Evolutionary conservation across 164 flowering plant genomes (phyloP).

Genomic region (Akebia trifoliata): DNA sequence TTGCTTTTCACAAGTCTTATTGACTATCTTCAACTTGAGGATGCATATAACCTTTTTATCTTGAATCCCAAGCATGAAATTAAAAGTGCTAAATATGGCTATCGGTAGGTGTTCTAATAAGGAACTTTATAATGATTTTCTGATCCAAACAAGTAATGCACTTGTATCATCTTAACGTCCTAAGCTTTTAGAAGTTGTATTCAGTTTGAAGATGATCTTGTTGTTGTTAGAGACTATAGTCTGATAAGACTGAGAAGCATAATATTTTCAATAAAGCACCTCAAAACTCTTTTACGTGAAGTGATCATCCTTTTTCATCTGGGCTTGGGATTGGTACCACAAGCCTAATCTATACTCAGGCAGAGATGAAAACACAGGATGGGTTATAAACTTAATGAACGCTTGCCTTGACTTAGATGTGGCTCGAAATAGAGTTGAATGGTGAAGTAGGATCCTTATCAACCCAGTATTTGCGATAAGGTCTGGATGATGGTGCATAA

Average conservation of each 20-base stretch:
- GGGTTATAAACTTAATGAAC: too few relatives aligned
- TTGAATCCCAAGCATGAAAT: conserved; percentile 67
- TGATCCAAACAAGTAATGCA: background rate
- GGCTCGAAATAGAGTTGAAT: too few relatives aligned
- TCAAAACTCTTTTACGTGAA: too few relatives aligned
- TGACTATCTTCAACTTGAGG: conserved; percentile 75
- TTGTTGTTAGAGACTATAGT: background rate
- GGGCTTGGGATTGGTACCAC: too few relatives aligned
- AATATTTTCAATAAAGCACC: too few relatives aligned
- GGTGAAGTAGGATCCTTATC: too few relatives aligned
- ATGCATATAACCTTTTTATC: conserved; percentile 79
- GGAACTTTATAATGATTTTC: background rate
- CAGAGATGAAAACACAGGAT: too few relatives aligned
- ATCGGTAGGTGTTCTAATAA: conserved; percentile 45
- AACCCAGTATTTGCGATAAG: too few relatives aligned
- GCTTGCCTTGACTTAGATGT: too few relatives aligned
- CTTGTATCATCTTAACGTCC: background rate
- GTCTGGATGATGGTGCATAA: too few relatives aligned
- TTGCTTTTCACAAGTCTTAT: conserved; percentile 66
- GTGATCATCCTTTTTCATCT: too few relatives aligned
- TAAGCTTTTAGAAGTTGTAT: background rate
- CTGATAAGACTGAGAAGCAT: background rate
- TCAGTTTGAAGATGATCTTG: background rate
- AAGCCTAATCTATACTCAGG: too few relatives aligned
- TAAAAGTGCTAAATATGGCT: conserved; percentile 67